Base-by-base conservation (phyloP, 2,329 filamentous ascomycete genomes). In the Pestalotiopsis sp. region DNA sequence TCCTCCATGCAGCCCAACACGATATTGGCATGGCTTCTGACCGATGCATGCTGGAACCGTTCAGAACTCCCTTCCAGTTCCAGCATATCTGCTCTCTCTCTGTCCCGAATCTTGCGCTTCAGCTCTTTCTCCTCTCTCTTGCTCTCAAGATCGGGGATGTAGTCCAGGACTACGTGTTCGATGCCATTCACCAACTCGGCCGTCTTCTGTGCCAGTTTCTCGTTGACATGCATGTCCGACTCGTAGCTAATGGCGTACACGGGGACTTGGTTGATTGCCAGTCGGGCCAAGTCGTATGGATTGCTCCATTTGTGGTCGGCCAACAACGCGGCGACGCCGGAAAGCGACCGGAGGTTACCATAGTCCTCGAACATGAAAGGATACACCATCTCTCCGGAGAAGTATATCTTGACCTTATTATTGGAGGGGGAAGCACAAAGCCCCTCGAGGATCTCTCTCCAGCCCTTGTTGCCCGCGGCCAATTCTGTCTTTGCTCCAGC, bases 311-410 rank as follows among this genome's bases (percentile, higher is more conserved):
- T 6, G n/a, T 62, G 36, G 4, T 39, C 7, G 27, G 59, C 59
- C 13, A 62, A 23, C 23, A 23, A 23, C 23, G 23, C 23, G 23
- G 67, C 68, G 6, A 63, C 52, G 4, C 17, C 9, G 20, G 23
- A 27, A 25, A 52, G 64, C 2, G 9, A n/a, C 7, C 23, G 49
- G 25, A 76, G 69, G 2, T 39, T 56, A 1, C 39, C 45, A 58
- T 73, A 75, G 23, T 68, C 65, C 11, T 70, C 66, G 49, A 70
- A 74, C 70, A 74, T 71, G 67, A 71, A 73, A 4, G 27, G 71
- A 66, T 71, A 74, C 23, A 76, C 65, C 66, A 74, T 73, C 70
- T 76, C 75, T 38, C 70, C 74, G 1, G 71, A 71, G 45, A 76
- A 67, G 69, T 74, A 73, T 27, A 75, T 62, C 17, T 17, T 66